phyloP scores from a whole-genome alignment of 257 asterid species.

The Solanum verrucosum region DNA sequence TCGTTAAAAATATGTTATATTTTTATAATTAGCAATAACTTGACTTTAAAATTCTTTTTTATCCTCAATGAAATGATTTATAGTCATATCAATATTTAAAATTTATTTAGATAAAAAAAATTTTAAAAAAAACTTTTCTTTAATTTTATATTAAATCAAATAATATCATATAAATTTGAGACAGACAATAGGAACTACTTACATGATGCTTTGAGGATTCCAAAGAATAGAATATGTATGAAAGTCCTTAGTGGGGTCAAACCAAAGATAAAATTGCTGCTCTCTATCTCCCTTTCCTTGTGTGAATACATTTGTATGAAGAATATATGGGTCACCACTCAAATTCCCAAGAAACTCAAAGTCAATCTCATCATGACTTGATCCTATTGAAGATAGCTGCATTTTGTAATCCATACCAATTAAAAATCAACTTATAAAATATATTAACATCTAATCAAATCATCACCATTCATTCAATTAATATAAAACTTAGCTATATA shows the following conservation, averaged over 20 bases:
- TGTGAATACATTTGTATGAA: background rate
- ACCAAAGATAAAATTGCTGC: slow-evolving; percentile 2
- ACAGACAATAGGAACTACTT: fast-evolving
- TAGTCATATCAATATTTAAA: too few relatives aligned
- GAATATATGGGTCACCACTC: background rate
- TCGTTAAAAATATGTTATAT: too few relatives aligned
- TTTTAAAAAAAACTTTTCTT: too few relatives aligned
- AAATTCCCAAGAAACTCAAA: background rate
- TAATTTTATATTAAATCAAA: too few relatives aligned
- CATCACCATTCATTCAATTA: background rate
- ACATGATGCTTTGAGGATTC: background rate
- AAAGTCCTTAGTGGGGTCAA: background rate
- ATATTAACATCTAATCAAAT: background rate
- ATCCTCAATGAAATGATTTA: too few relatives aligned
- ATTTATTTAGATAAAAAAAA: too few relatives aligned
- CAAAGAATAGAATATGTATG: background rate
- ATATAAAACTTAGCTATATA: background rate
- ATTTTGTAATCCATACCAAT: background rate
- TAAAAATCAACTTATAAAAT: background rate
- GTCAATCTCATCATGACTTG: background rate
- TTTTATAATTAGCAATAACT: too few relatives aligned
- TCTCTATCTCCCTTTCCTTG: background rate
- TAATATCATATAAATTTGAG: background rate
- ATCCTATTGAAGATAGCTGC: background rate
- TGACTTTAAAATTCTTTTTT: too few relatives aligned